These are phyloP conservation scores for Bipolaris zeicola DNA, from an alignment of 2,329 filamentous ascomycete species.

Conservation along the genomic window DNA sequence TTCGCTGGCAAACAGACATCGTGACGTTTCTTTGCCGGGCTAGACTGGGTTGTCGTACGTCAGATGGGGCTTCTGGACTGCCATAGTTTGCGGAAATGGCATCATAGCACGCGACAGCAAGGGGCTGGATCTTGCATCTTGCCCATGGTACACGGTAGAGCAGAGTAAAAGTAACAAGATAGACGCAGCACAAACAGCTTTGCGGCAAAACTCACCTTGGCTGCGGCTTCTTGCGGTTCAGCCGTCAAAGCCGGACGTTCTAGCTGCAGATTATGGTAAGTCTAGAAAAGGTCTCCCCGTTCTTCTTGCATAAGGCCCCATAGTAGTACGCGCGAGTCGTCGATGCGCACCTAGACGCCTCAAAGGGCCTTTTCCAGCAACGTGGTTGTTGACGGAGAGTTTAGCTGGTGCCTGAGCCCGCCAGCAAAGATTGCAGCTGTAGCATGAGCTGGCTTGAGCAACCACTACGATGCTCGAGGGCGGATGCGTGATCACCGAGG, in stretches of 20 bases:
- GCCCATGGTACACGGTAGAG: neutral
- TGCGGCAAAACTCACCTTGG: constrained; percentile 19
- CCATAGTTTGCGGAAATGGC: constrained; percentile 20
- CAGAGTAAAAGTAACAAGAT: neutral
- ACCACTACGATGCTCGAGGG: constrained; percentile 4
- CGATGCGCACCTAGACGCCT: constrained; percentile 13
- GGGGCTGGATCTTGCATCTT: constrained; percentile 9
- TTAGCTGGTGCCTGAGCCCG: constrained; percentile 3
- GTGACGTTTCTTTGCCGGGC: constrained; percentile 32
- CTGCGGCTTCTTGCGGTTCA: constrained; percentile 35
- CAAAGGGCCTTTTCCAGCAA: constrained; percentile 19
- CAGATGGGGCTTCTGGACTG: constrained; percentile 24
- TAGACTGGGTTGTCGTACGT: constrained; percentile 28
- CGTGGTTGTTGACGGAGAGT: constrained; percentile 16
- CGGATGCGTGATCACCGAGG: constrained; percentile 2
- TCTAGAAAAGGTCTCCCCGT: constrained; percentile 32
- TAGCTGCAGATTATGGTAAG: constrained; percentile 31
- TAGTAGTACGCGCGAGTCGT: constrained; percentile 21
- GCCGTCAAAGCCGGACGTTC: constrained; percentile 16
- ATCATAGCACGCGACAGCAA: constrained; percentile 22
- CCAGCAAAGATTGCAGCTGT: constrained; percentile 19
- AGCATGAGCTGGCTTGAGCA: constrained; percentile 5
- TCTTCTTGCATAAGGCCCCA: constrained; percentile 31
- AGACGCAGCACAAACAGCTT: neutral
- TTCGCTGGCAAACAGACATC: constrained; percentile 22